Conservation (phyloP, 345 rosid species). For the Eucalyptus erythrocorys region DNA sequence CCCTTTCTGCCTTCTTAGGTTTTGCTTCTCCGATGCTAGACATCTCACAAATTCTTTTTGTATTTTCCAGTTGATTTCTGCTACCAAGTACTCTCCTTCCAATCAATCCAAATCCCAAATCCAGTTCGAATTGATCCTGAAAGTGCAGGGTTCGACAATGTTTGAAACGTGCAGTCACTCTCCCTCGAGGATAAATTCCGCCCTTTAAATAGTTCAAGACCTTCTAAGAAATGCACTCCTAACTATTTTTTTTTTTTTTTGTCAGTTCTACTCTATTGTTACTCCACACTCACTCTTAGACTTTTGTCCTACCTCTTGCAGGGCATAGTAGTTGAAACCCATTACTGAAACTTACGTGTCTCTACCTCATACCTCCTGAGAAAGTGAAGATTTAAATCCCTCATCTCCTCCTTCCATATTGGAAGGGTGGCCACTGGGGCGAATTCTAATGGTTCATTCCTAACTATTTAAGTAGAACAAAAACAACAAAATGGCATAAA, state of each 20-base stretch:
- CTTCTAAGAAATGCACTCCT: not conserved
- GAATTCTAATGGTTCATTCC: no score
- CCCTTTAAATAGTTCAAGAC: not conserved
- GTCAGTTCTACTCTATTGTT: no score
- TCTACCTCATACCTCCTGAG: no score
- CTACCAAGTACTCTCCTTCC: not conserved
- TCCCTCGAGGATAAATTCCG: not conserved
- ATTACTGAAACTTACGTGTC: no score
- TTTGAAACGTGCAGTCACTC: not conserved
- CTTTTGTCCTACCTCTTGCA: no score
- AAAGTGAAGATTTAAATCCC: no score
- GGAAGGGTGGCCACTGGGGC: no score
- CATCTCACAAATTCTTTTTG: not conserved
- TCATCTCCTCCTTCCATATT: no score
- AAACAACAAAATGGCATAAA: fast-evolving
- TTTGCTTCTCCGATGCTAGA: not conserved
- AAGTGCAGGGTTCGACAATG: no score
- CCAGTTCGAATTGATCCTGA: not conserved
- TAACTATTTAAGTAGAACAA: not conserved
- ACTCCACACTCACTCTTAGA: no score
- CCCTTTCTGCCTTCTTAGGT: not conserved
- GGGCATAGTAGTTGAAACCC: no score
- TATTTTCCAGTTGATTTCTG: not conserved
- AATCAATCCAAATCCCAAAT: not conserved
- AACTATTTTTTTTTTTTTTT: no score